A percentile compares a stretch with the other conserved stretches of the same genome.
Evolutionary conservation across 768 basidiomycete genomes (phyloP).

Genomic region (Ramaria sp.): DNA sequence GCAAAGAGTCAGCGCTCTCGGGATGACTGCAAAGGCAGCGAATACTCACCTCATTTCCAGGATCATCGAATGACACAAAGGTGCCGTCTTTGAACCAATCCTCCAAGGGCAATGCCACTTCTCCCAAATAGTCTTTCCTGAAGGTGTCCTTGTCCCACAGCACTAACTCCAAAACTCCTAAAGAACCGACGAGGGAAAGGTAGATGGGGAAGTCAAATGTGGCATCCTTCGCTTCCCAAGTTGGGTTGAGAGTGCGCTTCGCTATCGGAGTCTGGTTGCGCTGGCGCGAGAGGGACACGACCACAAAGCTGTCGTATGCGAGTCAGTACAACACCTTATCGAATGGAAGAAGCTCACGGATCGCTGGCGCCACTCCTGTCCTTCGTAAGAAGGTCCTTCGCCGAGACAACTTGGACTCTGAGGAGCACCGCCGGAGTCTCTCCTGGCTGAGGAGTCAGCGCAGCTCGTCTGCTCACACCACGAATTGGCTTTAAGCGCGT

Average conservation of each 20-base stretch:
- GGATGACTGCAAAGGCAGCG: neutral
- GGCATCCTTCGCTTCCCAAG: constrained; percentile 53
- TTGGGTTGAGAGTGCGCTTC: constrained; percentile 62
- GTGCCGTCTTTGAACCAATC: constrained; percentile 61
- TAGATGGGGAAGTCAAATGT: constrained; percentile 89
- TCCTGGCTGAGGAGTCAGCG: constrained; percentile 37
- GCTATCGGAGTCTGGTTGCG: constrained; percentile 64
- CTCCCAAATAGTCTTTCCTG: constrained; percentile 90
- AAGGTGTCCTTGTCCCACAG: constrained; percentile 92
- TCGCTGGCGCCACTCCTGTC: constrained; percentile 64
- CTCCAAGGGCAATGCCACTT: constrained; percentile 64
- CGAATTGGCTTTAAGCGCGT: constrained; percentile 9
- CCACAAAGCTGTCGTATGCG: constrained; percentile 45
- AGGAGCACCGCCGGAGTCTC: constrained; percentile 59
- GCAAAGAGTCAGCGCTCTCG: neutral
- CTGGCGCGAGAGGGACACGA: constrained; percentile 45
- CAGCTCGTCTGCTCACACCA: constrained; percentile 13
- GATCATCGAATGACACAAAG: constrained; percentile 45
- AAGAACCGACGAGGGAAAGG: constrained; percentile 56
- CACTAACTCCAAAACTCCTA: constrained; percentile 73
- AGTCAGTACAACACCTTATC: neutral
- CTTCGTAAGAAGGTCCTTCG: constrained; percentile 49
- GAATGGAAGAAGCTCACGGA: constrained; percentile 38
- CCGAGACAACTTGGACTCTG: constrained; percentile 56
- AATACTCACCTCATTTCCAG: constrained; percentile 52